Conservation (phyloP, 78 protist species). For the Dictyostelium brefeldianum region DNA sequence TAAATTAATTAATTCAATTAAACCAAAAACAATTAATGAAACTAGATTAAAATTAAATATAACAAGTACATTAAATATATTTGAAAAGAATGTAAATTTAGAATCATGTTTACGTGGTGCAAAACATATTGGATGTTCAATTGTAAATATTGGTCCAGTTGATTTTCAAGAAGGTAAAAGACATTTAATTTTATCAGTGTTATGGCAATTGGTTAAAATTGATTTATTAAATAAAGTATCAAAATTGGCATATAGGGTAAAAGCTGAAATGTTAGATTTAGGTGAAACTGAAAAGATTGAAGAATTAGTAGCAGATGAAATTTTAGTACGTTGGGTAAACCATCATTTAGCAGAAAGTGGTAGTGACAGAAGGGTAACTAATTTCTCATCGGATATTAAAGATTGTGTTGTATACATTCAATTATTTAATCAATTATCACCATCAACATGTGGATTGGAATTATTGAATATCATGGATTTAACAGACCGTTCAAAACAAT, state of each 20-base stretch:
- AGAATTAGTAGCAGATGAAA: slow-evolving; percentile 69
- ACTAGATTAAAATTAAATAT: slow-evolving; percentile 18
- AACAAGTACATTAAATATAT: slow-evolving; percentile 28
- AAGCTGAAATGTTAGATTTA: slow-evolving; percentile 55
- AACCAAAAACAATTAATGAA: slow-evolving; percentile 58
- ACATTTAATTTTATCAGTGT: slow-evolving; percentile 61
- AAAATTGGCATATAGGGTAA: slow-evolving; percentile 56
- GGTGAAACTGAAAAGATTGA: slow-evolving; percentile 18
- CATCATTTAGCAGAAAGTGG: slow-evolving; percentile 42
- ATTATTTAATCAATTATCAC: slow-evolving; percentile 69
- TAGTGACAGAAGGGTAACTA: not conserved
- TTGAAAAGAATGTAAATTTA: slow-evolving; percentile 72
- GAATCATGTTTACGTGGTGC: slow-evolving; percentile 63
- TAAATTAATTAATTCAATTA: slow-evolving; percentile 74
- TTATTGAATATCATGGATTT: slow-evolving; percentile 44
- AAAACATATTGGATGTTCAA: slow-evolving; percentile 45
- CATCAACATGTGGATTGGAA: slow-evolving; percentile 29
- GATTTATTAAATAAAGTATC: slow-evolving; percentile 70
- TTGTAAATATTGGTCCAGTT: slow-evolving; percentile 65
- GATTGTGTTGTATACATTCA: slow-evolving; percentile 64
- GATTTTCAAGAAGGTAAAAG: slow-evolving; percentile 77
- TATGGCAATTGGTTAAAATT: slow-evolving; percentile 76
- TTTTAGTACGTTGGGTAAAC: slow-evolving; percentile 80
- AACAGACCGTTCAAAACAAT: slow-evolving; percentile 73
- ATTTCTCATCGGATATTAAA: slow-evolving; percentile 71